Evolutionary conservation across 805 yeast genomes (phyloP).

Genomic region (Blastobotrys mokoenaii): DNA sequence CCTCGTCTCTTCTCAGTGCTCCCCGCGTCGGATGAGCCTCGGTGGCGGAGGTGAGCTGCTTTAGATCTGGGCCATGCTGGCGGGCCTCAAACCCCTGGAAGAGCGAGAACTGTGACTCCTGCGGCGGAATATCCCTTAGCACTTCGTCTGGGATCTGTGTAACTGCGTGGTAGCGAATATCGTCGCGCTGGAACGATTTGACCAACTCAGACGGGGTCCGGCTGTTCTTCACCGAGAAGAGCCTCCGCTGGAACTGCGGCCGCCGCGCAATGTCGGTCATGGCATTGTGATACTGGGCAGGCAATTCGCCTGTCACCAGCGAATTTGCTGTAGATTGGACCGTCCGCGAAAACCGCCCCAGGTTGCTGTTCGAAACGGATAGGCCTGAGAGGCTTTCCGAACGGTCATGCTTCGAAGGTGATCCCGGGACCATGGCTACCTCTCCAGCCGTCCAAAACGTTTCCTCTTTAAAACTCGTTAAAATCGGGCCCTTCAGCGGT

Average conservation of each 20-base stretch:
- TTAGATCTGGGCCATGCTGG: constrained; percentile 6
- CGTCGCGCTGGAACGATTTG: constrained; percentile 22
- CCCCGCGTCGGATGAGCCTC: constrained; percentile 17
- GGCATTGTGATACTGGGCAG: constrained; percentile 36
- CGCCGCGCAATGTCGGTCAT: constrained; percentile 36
- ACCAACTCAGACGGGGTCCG: constrained; percentile 30
- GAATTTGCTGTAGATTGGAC: constrained; percentile 32
- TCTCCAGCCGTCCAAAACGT: not conserved
- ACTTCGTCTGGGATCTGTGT: constrained; percentile 55
- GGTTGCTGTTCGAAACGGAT: constrained; percentile 31
- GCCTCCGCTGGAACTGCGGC: constrained; percentile 34
- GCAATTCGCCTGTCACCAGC: constrained; percentile 29
- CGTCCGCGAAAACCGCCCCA: constrained; percentile 30
- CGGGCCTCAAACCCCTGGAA: constrained; percentile 62
- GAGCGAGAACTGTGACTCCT: constrained; percentile 37
- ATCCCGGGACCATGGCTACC: not conserved
- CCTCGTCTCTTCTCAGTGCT: constrained; percentile 30
- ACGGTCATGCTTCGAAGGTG: no score
- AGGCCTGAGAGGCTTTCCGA: constrained; percentile 22
- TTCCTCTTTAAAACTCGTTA: not conserved
- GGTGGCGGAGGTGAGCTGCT: constrained; percentile 17
- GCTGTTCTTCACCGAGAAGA: constrained; percentile 25
- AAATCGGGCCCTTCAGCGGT: not conserved
- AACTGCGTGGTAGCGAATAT: constrained; percentile 40
- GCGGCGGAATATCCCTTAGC: constrained; percentile 44